phyloP scores from a whole-genome alignment of 1,284 basidiomycete species.

The Moniliella sp. region DNA sequence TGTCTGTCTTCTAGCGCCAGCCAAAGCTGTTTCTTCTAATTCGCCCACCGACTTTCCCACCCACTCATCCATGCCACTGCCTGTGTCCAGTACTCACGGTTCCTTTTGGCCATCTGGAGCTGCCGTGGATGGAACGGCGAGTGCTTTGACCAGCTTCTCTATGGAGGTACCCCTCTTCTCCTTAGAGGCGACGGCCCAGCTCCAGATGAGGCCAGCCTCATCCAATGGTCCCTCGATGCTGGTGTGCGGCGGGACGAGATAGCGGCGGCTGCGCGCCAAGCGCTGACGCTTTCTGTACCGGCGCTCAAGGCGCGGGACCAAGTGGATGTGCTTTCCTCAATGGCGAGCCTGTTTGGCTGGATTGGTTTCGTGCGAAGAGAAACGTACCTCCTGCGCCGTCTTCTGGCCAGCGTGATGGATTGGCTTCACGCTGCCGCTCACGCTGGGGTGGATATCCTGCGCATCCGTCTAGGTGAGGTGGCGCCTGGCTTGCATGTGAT shows the following conservation, averaged over 20 bases:
- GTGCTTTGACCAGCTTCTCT: constrained; percentile 29
- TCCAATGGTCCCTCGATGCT: constrained; percentile 11
- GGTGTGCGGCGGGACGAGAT: constrained; percentile 25
- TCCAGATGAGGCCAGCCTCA: no score
- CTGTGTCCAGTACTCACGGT: constrained; percentile 22
- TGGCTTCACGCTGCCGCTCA: constrained; percentile 8
- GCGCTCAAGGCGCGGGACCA: constrained; percentile 23
- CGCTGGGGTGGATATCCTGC: not conserved
- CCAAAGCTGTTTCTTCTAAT: constrained; percentile 18
- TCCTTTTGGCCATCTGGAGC: constrained; percentile 27
- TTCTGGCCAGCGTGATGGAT: constrained; percentile 13
- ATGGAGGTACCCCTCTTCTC: constrained; percentile 24
- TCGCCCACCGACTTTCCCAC: constrained; percentile 28
- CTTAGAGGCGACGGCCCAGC: no score
- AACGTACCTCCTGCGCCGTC: constrained; percentile 17
- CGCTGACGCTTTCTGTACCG: constrained; percentile 16
- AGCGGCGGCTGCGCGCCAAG: constrained; percentile 13
- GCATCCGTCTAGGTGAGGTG: not conserved
- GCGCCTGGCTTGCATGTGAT: not conserved
- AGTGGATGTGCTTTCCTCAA: constrained; percentile 14
- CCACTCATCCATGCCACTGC: constrained; percentile 24
- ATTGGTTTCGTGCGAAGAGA: constrained; percentile 20
- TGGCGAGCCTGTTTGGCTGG: constrained; percentile 20
- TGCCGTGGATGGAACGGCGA: constrained; percentile 29
- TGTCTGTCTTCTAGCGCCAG: constrained; percentile 10